Evolutionary conservation across 2,329 filamentous ascomycete species (phyloP), one percentile per base, ranked within the genome.

Genomic region (Sphaceloma murrayae): DNA sequence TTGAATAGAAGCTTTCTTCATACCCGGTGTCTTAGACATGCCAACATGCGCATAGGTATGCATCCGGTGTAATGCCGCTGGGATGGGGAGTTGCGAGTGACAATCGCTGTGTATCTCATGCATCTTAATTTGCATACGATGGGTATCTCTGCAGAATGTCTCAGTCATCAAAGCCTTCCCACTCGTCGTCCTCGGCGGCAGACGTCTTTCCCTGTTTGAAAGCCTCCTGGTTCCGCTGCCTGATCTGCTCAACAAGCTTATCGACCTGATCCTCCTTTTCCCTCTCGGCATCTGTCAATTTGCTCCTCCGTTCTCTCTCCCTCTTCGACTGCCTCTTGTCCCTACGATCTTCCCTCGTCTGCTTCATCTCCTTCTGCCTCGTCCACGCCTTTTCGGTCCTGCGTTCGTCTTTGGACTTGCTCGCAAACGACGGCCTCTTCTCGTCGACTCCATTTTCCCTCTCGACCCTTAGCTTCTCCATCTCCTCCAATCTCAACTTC

Each of bases 401-500:
- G 47, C 54, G 44, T 47, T 52, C 57, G 17, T 53, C 50, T 10
- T 53, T 55, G 1, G 55, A 56, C 48, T 61, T 61, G 31, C 53
- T 52, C n/a, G 54, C 51, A 11, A 50, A 51, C 13, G 51, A 49
- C 2, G 53, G 11, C 33, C 18, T 49, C 43, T 10, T 51, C 51
- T 14, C 48, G 47, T n/a, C 17, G 46, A 56, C 54, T 4, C 58
- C 58, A 4, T 55, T 50, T 7, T 54, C 52, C 9, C 47, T 43
- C 11, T 57, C 54, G 10, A 46, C 55, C 10, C 54, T 52, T 8
- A 64, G 59, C 19, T 56, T 60, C 11, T 11, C 29, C n/a, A 56
- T 46, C 11, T 65, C 61, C 22, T 58, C 61, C n/a, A 56, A 53
- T 8, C 68, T 58, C 34, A 62, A 61, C 43, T 59, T 55, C 54